phyloP scores from a whole-genome alignment of 2,329 filamentous ascomycete genomes.

The Colletotrichum viniferum region DNA sequence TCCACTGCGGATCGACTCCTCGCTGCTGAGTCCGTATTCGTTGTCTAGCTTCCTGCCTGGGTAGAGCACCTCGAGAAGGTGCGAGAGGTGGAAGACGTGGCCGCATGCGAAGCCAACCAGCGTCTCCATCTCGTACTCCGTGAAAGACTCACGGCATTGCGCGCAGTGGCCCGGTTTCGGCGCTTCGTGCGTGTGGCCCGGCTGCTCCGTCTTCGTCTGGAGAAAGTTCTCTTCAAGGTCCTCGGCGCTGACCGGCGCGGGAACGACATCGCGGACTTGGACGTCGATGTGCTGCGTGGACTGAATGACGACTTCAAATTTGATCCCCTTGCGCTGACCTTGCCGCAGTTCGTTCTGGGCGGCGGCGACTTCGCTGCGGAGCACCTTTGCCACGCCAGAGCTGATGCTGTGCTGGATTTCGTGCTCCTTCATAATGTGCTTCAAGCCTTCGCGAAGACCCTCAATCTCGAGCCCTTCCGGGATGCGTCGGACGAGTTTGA shows the following conservation, averaged over 20 bases:
- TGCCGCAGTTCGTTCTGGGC: conserved; percentile 82
- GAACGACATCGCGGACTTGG: conserved; percentile 41
- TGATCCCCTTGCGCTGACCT: conserved; percentile 84
- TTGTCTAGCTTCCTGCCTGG: conserved; percentile 51
- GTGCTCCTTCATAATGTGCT: conserved; percentile 92
- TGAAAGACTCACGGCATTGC: conserved; percentile 60
- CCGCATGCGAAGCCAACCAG: conserved; percentile 83
- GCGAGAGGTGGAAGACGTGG: conserved; percentile 79
- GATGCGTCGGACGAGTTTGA: conserved; percentile 86
- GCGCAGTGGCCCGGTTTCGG: conserved; percentile 63
- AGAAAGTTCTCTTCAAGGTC: conserved; percentile 21
- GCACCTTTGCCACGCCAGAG: conserved; percentile 83
- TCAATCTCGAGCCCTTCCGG: conserved; percentile 93
- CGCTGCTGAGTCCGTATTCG: conserved; percentile 47
- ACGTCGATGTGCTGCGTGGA: conserved; percentile 46
- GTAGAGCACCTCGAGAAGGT: conserved; percentile 64
- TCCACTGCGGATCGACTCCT: conserved; percentile 47
- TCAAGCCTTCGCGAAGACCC: conserved; percentile 84
- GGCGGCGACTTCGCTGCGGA: conserved; percentile 83
- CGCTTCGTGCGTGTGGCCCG: conserved; percentile 32
- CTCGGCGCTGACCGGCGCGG: conserved; percentile 11
- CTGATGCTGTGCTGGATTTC: conserved; percentile 95
- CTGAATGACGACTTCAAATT: conserved; percentile 75
- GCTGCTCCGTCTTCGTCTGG: conserved; percentile 29
- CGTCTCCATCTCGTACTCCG: conserved; percentile 69